These are phyloP conservation scores for Scedosporium apiospermum DNA, from an alignment of 2,329 filamentous ascomycete genomes.

Conservation along the genomic window DNA sequence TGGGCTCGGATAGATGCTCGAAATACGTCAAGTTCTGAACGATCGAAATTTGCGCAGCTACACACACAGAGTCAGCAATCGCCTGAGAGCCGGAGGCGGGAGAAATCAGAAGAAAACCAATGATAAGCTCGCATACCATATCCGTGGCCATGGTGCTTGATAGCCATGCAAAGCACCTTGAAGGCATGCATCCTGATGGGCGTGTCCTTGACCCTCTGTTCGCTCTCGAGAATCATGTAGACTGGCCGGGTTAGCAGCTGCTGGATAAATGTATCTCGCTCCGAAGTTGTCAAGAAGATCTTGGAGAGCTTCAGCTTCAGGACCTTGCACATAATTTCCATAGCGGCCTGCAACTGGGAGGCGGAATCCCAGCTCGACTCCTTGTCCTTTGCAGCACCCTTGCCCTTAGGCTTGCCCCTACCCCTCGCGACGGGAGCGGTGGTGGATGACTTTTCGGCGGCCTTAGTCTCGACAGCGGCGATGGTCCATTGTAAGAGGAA, in stretches of 20 bases:
- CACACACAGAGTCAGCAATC: conserved; percentile 16
- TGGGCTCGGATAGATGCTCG: conserved; percentile 95
- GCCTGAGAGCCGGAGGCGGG: background rate
- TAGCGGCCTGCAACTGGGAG: conserved; percentile 72
- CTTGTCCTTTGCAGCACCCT: conserved; percentile 49
- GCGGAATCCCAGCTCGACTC: conserved; percentile 84
- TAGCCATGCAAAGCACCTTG: conserved; percentile 89
- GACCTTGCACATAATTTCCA: conserved; percentile 94
- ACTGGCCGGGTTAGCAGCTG: conserved; percentile 77
- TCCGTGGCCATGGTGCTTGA: conserved; percentile 95
- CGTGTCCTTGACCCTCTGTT: conserved; percentile 81
- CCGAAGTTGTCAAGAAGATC: conserved; percentile 92
- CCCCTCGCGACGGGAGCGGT: conserved; percentile 60
- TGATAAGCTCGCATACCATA: conserved; percentile 53
- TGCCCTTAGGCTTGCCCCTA: conserved; percentile 68
- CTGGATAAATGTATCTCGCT: conserved; percentile 88
- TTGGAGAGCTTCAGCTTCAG: conserved; percentile 84
- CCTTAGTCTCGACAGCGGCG: conserved; percentile 86
- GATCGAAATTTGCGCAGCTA: conserved; percentile 92
- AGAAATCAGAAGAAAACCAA: background rate
- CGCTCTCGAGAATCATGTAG: conserved; percentile 89
- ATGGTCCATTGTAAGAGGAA: conserved; percentile 95
- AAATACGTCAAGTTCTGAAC: conserved; percentile 98
- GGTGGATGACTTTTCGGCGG: conserved; percentile 72
- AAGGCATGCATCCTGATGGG: conserved; percentile 93